A percentile compares a stretch with the other conserved stretches of the same genome.
Conservation (phyloP, 148 eudicot genomes). For the Polygonum maritimum region DNA sequence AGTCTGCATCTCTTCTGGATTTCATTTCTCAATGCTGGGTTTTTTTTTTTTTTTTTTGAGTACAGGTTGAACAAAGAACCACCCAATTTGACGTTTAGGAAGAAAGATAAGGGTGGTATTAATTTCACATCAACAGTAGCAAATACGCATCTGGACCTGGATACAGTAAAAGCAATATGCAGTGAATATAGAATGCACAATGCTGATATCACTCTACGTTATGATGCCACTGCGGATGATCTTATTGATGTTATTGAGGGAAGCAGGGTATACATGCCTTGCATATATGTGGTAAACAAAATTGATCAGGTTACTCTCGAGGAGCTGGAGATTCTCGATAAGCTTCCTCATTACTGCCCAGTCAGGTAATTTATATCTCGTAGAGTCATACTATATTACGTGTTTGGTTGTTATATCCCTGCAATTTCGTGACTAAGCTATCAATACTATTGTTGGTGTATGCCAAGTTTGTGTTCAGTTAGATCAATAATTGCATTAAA, state of each 20-base stretch:
- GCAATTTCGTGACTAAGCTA: neutral
- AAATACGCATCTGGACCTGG: slow-evolving; percentile 86
- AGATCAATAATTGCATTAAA: neutral
- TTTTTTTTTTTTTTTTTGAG: neutral
- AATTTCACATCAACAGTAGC: slow-evolving; percentile 91
- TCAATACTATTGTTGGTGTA: neutral
- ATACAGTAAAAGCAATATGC: slow-evolving; percentile 94
- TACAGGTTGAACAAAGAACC: slow-evolving; percentile 95
- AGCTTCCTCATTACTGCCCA: slow-evolving; percentile 97
- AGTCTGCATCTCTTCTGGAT: neutral
- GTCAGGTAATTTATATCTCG: slow-evolving; percentile 44
- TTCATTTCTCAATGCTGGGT: neutral
- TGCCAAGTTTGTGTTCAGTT: neutral
- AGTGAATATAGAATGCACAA: slow-evolving; percentile 94
- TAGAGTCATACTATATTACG: neutral
- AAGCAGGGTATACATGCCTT: slow-evolving; percentile 87
- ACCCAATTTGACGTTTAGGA: slow-evolving; percentile 85
- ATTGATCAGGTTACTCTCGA: slow-evolving; percentile 95
- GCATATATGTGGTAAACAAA: slow-evolving; percentile 91
- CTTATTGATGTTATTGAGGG: slow-evolving; percentile 98
- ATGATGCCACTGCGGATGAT: slow-evolving; percentile 97
- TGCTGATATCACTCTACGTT: slow-evolving; percentile 84
- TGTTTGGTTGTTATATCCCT: neutral
- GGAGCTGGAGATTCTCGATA: slow-evolving; percentile 90
- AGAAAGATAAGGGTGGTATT: slow-evolving; percentile 95